A percentile compares a stretch with the other conserved stretches of the same genome.
Conservation (phyloP, 257 asterid species). For the Rauvolfia tetraphylla region DNA sequence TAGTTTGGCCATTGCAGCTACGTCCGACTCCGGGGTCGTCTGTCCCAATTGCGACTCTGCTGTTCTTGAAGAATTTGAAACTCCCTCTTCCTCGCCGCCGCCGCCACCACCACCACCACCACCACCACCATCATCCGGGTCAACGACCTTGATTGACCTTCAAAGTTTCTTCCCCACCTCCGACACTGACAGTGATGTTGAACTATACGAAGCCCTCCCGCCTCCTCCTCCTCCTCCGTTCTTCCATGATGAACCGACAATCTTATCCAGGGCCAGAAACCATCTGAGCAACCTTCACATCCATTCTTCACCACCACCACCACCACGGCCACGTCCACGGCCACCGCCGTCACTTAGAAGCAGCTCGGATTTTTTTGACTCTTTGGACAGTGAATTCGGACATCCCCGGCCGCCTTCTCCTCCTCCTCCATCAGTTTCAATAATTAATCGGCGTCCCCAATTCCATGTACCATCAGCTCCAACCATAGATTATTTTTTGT, state of each 20-base stretch:
- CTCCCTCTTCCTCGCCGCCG: neutral
- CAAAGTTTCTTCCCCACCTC: neutral
- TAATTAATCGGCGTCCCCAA: neutral
- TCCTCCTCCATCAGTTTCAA: neutral
- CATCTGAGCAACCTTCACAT: neutral
- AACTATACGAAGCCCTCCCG: neutral
- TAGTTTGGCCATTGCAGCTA: neutral
- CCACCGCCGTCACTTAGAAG: neutral
- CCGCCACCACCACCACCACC: neutral
- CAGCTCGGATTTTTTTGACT: neutral
- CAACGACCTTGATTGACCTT: neutral
- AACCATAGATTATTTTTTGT: neutral
- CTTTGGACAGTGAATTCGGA: neutral
- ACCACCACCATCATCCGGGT: too few relatives aligned
- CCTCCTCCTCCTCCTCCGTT: neutral
- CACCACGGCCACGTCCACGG: too few relatives aligned
- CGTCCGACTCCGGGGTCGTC: neutral
- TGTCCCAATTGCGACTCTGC: neutral
- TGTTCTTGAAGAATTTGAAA: constrained; percentile 6
- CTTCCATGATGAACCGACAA: neutral
- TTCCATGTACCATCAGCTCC: neutral
- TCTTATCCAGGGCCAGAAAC: neutral
- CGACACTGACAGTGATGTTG: neutral
- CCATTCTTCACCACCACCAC: neutral
- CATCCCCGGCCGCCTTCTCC: neutral